Percentiles rank a stretch among this genome's conserved stretches.
Evolutionary conservation across 768 basidiomycete genomes (phyloP).

Genomic region (Cystobasidium onofrii): DNA sequence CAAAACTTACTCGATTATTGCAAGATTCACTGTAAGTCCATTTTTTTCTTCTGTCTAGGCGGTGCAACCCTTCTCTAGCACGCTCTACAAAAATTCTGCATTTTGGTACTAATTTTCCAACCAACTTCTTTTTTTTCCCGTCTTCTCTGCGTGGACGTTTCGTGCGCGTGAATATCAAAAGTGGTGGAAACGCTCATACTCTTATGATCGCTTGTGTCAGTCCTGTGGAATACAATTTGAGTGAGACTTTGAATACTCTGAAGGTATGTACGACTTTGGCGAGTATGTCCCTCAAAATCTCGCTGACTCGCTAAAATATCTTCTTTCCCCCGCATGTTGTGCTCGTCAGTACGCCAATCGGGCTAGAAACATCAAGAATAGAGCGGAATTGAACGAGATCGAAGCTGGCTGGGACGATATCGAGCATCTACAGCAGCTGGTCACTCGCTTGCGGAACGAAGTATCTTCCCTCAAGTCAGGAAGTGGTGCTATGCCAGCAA

Average conservation of each 20-base stretch:
- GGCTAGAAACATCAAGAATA: conserved; percentile 93
- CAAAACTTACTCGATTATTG: conserved; percentile 87
- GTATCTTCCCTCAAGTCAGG: conserved; percentile 56
- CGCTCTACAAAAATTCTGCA: too few species aligned
- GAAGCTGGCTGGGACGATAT: conserved; percentile 99
- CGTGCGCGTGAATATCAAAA: too few species aligned
- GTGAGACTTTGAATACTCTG: conserved; percentile 79
- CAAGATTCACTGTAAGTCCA: conserved; percentile 68
- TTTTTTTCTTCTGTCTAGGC: neutral
- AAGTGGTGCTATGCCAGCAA: conserved; percentile 38
- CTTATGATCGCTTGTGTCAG: conserved; percentile 99
- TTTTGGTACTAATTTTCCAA: neutral
- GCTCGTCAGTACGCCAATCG: conserved; percentile 87
- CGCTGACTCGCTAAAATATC: too few species aligned
- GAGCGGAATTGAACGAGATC: conserved; percentile 79
- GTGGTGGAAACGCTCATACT: conserved; percentile 89
- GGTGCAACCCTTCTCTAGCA: neutral
- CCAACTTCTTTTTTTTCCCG: too few species aligned
- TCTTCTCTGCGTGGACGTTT: too few species aligned
- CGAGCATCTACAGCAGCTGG: conserved; percentile 84
- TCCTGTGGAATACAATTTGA: conserved; percentile 87
- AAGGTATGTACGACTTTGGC: conserved; percentile 1
- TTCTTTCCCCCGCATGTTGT: too few species aligned
- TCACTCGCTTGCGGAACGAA: conserved; percentile 77
- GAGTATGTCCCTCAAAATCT: too few species aligned